Base-by-base conservation (phyloP, 352 stramenopile genomes). In the Globisporangium canariense region DNA sequence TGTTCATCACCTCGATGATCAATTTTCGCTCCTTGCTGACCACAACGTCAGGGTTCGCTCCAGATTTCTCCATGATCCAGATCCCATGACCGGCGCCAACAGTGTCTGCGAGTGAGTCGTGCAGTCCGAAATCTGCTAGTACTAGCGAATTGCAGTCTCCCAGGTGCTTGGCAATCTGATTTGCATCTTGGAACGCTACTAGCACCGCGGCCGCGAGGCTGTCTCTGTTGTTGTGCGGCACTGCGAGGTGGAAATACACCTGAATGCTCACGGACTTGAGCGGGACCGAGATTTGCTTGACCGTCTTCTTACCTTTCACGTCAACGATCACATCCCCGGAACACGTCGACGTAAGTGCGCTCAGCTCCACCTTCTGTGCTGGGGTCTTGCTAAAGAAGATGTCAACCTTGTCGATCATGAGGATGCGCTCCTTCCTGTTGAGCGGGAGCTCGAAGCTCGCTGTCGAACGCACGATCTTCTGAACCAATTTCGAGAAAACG, bases 141-240 rank as follows among this genome's bases (percentile, higher is more conserved):
- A 38, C 28, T 0, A 83, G 58, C 7, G 58, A 46, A 8, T 65
- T 73, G 20, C 76, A 63, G 2, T 41, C 30, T 16, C 63, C 41
- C 0, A 90, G 41, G 5, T 66, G 58, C 5, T 75, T 59, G 8
- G 77, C 49, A 60, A 85, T 74, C 0, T 63, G 34, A 10, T 43
- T 49, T 11, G 70, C 79, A 32, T 88, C 69, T 16, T 69, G 30
- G 16, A 76, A 67, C 0, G 78, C 77, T 20, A 71, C 46, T 11
- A 40, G 34, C 8, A 88, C 20, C 5, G 78, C 72, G 6, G 68
- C 65, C 20, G 66, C 71, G 8, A 88, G 55, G 22, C 64, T 78
- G 1, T 68, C 74, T 20, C 72, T 52, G 57, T 84, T 78, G 53
- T 79, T 81, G 41, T 81, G 74, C 14, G 72, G 59, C 25, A 90